Conservation (phyloP, 306 rosid species). For the Fragaria ananassa region DNA sequence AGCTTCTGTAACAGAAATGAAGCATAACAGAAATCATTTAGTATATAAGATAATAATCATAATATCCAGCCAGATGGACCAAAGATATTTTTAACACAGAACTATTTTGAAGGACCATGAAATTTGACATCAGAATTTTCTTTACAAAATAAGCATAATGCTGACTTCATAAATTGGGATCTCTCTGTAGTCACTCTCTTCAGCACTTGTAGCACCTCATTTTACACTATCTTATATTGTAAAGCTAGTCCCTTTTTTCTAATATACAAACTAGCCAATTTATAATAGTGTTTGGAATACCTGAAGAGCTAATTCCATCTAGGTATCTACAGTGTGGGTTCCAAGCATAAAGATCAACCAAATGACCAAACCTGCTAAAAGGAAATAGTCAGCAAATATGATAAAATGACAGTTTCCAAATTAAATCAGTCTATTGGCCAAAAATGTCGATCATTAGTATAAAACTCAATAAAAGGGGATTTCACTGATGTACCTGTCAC, state of each 20-base stretch:
- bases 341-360: slow-evolving; percentile 91
- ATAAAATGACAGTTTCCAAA: background rate
- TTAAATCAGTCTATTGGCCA: slow-evolving; percentile 8
- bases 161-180: background rate
- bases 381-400: slow-evolving; percentile 12
- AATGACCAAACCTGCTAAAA: slow-evolving; percentile 71
- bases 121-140: background rate
- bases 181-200: slow-evolving; percentile 4
- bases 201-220: background rate
- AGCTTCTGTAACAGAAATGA: background rate
- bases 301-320: slow-evolving; percentile 85
- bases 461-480: background rate
- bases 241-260: background rate
- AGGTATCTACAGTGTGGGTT: slow-evolving; percentile 88
- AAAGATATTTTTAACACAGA: background rate
- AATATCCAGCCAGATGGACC: background rate
- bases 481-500: slow-evolving; percentile 61
- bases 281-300: slow-evolving; percentile 14
- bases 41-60: background rate
- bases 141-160: background rate
- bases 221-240: background rate
- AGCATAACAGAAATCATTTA: background rate
- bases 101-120: background rate
- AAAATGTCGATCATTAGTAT: slow-evolving; percentile 12
- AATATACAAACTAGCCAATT: background rate